Evolutionary conservation across 441 rosid genomes (phyloP).

Genomic region (Erodium moschatum): DNA sequence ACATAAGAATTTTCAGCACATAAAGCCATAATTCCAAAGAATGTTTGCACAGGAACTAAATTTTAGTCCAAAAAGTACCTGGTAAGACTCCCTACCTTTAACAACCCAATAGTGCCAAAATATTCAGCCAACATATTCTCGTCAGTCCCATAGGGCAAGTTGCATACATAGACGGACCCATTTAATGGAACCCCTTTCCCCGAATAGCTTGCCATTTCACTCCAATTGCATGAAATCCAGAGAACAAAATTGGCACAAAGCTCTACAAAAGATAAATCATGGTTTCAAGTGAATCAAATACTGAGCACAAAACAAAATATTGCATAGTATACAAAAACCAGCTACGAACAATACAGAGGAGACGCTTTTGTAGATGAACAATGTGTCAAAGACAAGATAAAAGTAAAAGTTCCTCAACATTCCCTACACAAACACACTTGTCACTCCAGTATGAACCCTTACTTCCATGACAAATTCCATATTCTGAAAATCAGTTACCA

Average conservation of each 20-base stretch:
- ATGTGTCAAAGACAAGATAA: background rate
- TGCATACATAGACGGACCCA: slow-evolving; percentile 79
- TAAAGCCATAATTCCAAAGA: background rate
- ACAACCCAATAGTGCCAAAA: slow-evolving; percentile 87
- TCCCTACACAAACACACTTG: background rate
- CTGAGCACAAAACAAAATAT: background rate
- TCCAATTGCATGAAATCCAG: slow-evolving; percentile 39
- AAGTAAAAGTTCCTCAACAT: background rate
- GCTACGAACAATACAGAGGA: background rate
- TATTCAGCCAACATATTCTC: slow-evolving; percentile 80
- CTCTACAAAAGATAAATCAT: slow-evolving; percentile 3
- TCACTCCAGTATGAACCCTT: background rate
- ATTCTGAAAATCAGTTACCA: background rate
- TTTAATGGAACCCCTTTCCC: slow-evolving; percentile 49
- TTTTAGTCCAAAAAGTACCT: slow-evolving; percentile 20
- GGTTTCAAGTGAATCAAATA: background rate
- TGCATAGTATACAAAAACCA: too few relatives aligned
- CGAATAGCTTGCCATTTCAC: slow-evolving; percentile 56
- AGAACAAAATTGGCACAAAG: background rate
- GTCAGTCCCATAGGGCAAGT: slow-evolving; percentile 74
- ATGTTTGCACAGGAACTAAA: background rate
- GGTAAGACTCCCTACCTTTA: slow-evolving; percentile 45
- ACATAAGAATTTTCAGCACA: background rate
- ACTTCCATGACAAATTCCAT: background rate
- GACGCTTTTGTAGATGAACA: background rate